Conservation (phyloP, 176 grass and related monocot species). For the Hsuehochloa calcarea region DNA sequence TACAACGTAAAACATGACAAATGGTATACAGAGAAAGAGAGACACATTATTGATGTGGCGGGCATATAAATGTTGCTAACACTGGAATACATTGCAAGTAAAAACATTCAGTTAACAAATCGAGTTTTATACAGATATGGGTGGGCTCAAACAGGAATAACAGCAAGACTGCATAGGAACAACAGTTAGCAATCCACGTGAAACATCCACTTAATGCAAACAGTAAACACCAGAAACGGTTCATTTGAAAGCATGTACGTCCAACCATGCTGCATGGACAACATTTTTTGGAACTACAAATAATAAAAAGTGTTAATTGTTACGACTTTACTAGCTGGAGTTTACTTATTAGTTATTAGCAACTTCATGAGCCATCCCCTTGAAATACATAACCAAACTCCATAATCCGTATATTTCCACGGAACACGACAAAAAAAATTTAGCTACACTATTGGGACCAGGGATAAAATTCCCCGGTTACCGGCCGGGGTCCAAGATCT, state of each 20-base stretch:
- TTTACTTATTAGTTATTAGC: neutral
- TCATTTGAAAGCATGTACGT: neutral
- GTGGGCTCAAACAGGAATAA: neutral
- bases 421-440: neutral
- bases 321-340: neutral
- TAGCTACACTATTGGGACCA: neutral
- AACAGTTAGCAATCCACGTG: neutral
- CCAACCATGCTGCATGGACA: neutral
- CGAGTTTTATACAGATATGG: neutral
- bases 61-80: neutral
- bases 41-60: neutral
- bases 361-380: neutral
- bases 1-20: neutral
- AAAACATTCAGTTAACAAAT: neutral
- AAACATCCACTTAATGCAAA: neutral
- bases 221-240: neutral
- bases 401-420: neutral
- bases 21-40: neutral
- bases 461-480: too few relatives aligned
- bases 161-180: neutral
- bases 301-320: neutral
- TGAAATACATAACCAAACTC: conserved; percentile 14
- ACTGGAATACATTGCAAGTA: neutral
- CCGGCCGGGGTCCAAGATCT: too few relatives aligned
- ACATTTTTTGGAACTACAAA: neutral